phyloP scores from a whole-genome alignment of 495 filamentous ascomycete genomes.

The Daldinia decipiens region DNA sequence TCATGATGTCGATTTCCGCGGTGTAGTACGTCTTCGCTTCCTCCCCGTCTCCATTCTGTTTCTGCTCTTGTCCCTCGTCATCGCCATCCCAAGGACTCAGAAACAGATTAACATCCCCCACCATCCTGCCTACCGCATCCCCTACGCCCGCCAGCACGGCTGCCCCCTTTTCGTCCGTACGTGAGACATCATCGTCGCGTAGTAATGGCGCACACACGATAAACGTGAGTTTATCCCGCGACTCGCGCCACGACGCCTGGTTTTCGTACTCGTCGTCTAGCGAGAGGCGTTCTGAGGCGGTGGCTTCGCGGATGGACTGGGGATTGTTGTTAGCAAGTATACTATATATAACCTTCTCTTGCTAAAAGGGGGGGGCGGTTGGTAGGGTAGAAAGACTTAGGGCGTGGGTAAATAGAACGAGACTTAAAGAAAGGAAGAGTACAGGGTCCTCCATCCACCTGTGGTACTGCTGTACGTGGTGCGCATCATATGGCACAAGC shows the following conservation, averaged over 20 bases:
- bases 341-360: neutral
- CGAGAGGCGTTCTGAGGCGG: conserved; percentile 82
- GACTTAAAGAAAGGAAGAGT: conserved; percentile 25
- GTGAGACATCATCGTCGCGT: neutral
- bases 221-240: conserved; percentile 79
- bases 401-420: neutral
- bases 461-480: conserved; percentile 85
- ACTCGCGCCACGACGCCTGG: conserved; percentile 81
- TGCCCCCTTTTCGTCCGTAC: neutral
- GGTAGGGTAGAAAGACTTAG: neutral
- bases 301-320: conserved; percentile 82
- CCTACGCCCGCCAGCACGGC: conserved; percentile 45
- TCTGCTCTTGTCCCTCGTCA: conserved; percentile 47
- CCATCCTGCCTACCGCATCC: conserved; percentile 70
- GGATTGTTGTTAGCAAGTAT: neutral
- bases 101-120: conserved; percentile 91
- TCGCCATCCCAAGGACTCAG: conserved; percentile 61
- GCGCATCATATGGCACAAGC: conserved; percentile 83
- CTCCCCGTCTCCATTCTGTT: too few relatives aligned
- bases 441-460: conserved; percentile 92
- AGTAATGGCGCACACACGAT: conserved; percentile 66
- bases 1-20: conserved; percentile 91
- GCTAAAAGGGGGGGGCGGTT: neutral
- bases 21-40: conserved; percentile 49
- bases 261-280: conserved; percentile 85